Evolutionary conservation across 225 moss, liverwort and hornwort genomes (phyloP), one percentile per base, ranked within the genome.

Genomic region (Climacium dendroides): DNA sequence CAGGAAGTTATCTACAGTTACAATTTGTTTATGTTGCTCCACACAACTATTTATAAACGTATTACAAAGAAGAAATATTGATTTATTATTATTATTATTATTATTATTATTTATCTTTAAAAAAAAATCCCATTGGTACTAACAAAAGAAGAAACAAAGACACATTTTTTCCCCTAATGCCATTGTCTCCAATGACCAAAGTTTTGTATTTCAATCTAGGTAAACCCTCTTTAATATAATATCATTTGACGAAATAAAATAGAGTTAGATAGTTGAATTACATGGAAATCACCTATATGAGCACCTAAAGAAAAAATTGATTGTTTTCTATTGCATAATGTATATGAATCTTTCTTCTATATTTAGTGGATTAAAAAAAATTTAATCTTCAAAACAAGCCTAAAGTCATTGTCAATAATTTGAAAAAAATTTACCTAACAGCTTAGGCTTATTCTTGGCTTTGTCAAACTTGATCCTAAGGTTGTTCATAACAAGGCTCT

Each of bases 401-500:
- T 64, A 18, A 66, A 20, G n/a, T n/a, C 66, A n/a, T n/a, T n/a
- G 4, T n/a, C 4, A 66, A 66, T 20, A 20, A 20, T n/a, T 66
- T 66, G 66, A n/a, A 66, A 20, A 1, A 66, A 66, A 66, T 65
- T n/a, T n/a, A n/a, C n/a, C n/a, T n/a, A n/a, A n/a, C n/a, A n/a
- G n/a, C n/a, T n/a, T n/a, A n/a, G n/a, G n/a, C n/a, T n/a, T n/a
- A n/a, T n/a, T n/a, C n/a, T n/a, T n/a, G n/a, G n/a, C n/a, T n/a
- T n/a, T n/a, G n/a, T n/a, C n/a, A n/a, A n/a, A 65, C 11, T 0
- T 19, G 3, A 19, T 6, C 6, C 18, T 4, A n/a, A 20, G 4
- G 19, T 2, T 35, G 2, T 18, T 70, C 7, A 22, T 67, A 22
- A 37, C 6, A 37, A 37, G 64, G 10, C 23, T 39, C 23, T 67